Conservation (phyloP, 306 rosid genomes). For the Delonix regia region DNA sequence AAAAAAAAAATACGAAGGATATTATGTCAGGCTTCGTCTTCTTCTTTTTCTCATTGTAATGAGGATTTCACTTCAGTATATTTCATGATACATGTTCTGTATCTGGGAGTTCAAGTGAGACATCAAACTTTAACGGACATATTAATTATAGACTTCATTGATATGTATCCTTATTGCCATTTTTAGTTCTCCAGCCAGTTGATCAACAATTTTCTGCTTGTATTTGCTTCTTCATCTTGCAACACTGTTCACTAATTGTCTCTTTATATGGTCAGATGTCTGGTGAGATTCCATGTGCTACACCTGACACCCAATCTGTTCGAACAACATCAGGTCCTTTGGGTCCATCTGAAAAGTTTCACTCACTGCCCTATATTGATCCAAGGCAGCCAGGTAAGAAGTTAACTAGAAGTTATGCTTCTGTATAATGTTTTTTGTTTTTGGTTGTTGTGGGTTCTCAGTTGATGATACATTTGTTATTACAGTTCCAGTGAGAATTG, state of each 20-base stretch:
- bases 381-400: constrained; percentile 90
- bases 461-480: constrained; percentile 35
- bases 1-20: neutral
- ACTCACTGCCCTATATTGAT: constrained; percentile 67
- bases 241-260: neutral
- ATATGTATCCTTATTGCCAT: neutral
- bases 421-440: constrained; percentile 23
- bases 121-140: neutral
- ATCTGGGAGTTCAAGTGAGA: neutral
- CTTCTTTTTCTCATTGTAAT: neutral
- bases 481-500: constrained; percentile 89
- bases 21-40: neutral
- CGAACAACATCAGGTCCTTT: constrained; percentile 93
- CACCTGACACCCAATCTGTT: constrained; percentile 90
- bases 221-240: constrained; percentile 10
- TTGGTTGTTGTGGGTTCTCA: constrained; percentile 18
- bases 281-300: constrained; percentile 89
- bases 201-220: neutral
- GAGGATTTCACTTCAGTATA: neutral
- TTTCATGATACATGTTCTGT: neutral
- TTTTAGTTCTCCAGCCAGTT: neutral
- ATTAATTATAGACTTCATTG: constrained; percentile 1
- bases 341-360: constrained; percentile 78
- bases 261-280: constrained; percentile 62
- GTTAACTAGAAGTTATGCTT: constrained; percentile 24